Base-by-base conservation (phyloP, 768 basidiomycete species). In the Podaxis carcinomalis region DNA sequence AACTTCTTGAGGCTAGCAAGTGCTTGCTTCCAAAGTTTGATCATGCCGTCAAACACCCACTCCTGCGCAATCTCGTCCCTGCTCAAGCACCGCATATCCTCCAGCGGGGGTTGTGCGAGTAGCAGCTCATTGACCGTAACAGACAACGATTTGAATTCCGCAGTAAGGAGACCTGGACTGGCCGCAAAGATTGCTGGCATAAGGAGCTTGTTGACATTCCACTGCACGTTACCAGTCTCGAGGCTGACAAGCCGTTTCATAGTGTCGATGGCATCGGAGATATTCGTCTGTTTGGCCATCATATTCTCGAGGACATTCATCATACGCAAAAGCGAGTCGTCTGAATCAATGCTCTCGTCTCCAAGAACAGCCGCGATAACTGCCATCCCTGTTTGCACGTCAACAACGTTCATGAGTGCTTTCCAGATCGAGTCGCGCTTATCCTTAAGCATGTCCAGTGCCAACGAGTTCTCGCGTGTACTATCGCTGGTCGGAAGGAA, bases 61-160 rank as follows among this genome's bases (percentile, higher is more conserved):
- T 77, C 75, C 57, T 71, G 73, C 16, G 78, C 71, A 42, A 91
- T 68, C 66, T 92, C 88, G 11, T 84, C 81, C 40, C 75, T 71
- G 5, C 78, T 83, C 62, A 92, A 72, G n/a, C 78, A 70, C 21
- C 84, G 76, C 35, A 91, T 73, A 63, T 88, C 86, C 14, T 75
- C 72, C 16, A 84, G 61, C 35, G 80, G 42, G 83, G 82, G 64
- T 85, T 77, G 5, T 82, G 81, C 53, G 85, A 75, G 51, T 25
- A 61, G 53, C 44, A 61, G 40, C 14, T 61, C 59, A 49, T 61
- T 61, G 52, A 61, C 23, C 14, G 37, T 6, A 61, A 37, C 46
- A 37, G 59, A 54, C 46, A 61, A 27, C 2, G 52, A 54, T 46
- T 68, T 69, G 54, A 66, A 69, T 3, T 71, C 72, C 1, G 66